A percentile compares a stretch with the other conserved stretches of the same genome.
Conservation (phyloP, 148 eudicot species). For the Chenopodium suecicum region DNA sequence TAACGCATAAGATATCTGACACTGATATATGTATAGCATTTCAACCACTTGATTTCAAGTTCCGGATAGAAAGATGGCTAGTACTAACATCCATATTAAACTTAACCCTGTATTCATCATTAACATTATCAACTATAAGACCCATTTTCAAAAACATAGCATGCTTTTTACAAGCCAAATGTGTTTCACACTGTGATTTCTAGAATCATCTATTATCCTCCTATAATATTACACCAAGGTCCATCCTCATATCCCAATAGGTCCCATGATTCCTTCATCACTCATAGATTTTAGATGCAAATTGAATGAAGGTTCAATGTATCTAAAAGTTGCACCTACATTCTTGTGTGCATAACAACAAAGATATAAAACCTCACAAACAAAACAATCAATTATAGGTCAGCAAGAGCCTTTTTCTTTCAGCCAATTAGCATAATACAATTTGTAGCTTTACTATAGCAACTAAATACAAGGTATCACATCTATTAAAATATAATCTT, state of each 20-base stretch:
- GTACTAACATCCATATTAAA: neutral
- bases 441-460: neutral
- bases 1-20: neutral
- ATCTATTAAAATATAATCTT: neutral
- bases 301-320: neutral
- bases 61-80: neutral
- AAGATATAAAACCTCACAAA: neutral
- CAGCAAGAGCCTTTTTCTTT: neutral
- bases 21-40: neutral
- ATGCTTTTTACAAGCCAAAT: neutral
- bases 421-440: neutral
- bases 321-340: neutral
- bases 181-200: neutral
- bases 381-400: too few species aligned
- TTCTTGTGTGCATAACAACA: neutral
- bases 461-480: neutral
- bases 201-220: neutral
- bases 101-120: neutral
- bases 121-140: neutral
- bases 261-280: neutral
- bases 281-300: neutral
- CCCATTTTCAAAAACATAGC: neutral
- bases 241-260: neutral
- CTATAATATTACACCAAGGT: neutral
- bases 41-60: neutral